Base-by-base conservation (phyloP, 176 grass and related monocot genomes). In the Puya raimondii region DNA sequence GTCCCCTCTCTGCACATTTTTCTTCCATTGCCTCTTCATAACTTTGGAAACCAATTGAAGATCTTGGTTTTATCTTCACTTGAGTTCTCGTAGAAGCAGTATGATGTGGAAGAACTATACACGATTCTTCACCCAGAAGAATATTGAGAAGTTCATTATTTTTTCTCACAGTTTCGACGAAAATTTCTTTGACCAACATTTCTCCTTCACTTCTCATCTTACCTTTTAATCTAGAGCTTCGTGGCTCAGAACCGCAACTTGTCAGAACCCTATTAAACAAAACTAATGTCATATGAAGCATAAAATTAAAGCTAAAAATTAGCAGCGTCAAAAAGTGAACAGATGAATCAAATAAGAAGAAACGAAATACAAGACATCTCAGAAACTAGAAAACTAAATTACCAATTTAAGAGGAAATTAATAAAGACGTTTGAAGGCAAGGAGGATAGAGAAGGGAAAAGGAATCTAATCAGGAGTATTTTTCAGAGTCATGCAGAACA, bases 181-280 rank as follows among this genome's bases (percentile, higher is more conserved):
- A 99, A 48, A 72, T 83, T 81, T 93, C 78, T 74, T 99, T 99
- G n/a, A 99, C 74, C 72, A 99, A 91, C 71, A 74, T 82, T 84
- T 99, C 84, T 50, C 82, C 80, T 90, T 88, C 89, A 57, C 83
- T 80, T 78, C 88, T 97, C 71, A 83, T 84, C 72, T 93, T 99
- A 75, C 85, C 70, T 86, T 86, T 93, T 79, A 99, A 70, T 42
- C 94, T 84, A 23, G 82, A 99, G 73, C 94, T 93, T 84, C 82
- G 86, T 77, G 89, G 94, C 68, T 91, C 64, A 82, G 51, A 70
- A 79, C 65, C 49, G 52, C 69, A 74, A 67, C 67, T 68, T 27
- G 76, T 88, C 15, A 78, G 74, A 23, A 85, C 85, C 74, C 94
- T 99, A 76, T 21, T 80, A 77, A 69, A 71, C 21, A 8, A 48